Conservation (phyloP, 2,329 filamentous ascomycete genomes). For the Pestalotiopsis sp. region DNA sequence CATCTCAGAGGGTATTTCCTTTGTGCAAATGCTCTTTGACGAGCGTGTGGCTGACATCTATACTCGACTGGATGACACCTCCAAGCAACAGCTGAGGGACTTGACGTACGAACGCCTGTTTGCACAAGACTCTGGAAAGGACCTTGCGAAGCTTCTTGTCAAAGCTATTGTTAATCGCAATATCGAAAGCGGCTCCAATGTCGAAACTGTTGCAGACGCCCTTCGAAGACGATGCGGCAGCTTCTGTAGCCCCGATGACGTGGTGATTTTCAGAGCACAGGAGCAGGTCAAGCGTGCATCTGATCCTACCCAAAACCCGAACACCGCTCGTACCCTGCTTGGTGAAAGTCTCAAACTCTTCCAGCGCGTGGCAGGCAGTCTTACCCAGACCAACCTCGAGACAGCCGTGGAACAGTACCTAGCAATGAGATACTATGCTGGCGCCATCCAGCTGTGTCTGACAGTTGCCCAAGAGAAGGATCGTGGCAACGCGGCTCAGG, state of each 20-base stretch:
- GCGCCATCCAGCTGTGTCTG: slow-evolving; percentile 86
- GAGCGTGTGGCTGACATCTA: slow-evolving; percentile 91
- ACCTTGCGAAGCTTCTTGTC: slow-evolving; percentile 90
- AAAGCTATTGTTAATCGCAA: slow-evolving; percentile 98
- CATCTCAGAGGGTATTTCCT: slow-evolving; percentile 95
- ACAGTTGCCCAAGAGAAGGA: slow-evolving; percentile 83
- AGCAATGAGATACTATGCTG: slow-evolving; percentile 84
- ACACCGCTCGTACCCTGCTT: slow-evolving; percentile 75
- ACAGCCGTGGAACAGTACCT: slow-evolving; percentile 80
- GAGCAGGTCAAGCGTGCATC: slow-evolving; percentile 89
- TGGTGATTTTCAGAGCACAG: slow-evolving; percentile 97
- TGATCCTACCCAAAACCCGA: slow-evolving; percentile 75
- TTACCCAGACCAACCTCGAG: slow-evolving; percentile 80
- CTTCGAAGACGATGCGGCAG: slow-evolving; percentile 88
- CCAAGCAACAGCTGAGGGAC: slow-evolving; percentile 69
- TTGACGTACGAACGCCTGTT: slow-evolving; percentile 91
- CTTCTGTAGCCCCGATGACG: slow-evolving; percentile 97
- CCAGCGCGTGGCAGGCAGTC: slow-evolving; percentile 80
- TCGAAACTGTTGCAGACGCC: slow-evolving; percentile 96
- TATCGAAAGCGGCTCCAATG: slow-evolving; percentile 94
- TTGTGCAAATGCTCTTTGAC: slow-evolving; percentile 92
- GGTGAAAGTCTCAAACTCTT: slow-evolving; percentile 90
- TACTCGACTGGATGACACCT: slow-evolving; percentile 69
- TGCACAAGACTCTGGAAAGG: slow-evolving; percentile 75
- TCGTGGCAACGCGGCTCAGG: slow-evolving; percentile 80